phyloP scores from a whole-genome alignment of 2,329 filamentous ascomycete species.

The Cladorrhinum sp. region DNA sequence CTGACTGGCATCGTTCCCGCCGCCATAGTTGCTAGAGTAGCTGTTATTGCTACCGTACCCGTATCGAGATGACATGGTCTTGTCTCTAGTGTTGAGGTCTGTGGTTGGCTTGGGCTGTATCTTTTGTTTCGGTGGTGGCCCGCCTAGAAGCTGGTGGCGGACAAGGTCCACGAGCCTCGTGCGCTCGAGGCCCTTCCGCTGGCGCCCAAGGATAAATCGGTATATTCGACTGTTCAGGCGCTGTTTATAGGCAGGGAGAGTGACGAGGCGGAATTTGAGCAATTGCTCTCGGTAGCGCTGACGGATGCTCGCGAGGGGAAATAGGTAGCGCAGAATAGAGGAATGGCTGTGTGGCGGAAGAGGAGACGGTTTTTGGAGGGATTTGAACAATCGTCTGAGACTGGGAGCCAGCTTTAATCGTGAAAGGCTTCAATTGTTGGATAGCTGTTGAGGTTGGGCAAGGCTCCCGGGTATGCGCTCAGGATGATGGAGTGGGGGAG shows the following conservation, averaged over 20 bases:
- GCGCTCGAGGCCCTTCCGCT: conserved; percentile 52
- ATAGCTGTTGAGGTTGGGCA: not conserved
- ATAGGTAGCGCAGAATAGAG: conserved; percentile 62
- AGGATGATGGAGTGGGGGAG: not conserved
- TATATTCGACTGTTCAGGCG: conserved; percentile 75
- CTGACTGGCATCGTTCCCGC: conserved; percentile 3
- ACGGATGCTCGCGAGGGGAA: conserved; percentile 57
- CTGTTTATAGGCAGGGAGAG: conserved; percentile 67
- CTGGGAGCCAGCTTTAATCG: conserved; percentile 3
- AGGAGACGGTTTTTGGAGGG: conserved; percentile 42
- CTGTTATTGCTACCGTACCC: not conserved
- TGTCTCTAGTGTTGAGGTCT: conserved; percentile 20
- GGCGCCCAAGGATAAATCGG: conserved; percentile 64
- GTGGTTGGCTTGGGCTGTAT: conserved; percentile 9
- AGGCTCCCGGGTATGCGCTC: not conserved
- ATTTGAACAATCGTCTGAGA: conserved; percentile 1
- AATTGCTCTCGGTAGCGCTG: conserved; percentile 64
- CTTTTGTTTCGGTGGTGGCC: conserved; percentile 25
- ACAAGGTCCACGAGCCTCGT: conserved; percentile 45
- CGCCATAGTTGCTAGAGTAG: conserved; percentile 1
- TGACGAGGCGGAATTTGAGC: conserved; percentile 70
- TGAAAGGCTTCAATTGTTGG: not conserved
- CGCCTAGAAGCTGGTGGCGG: conserved; percentile 45
- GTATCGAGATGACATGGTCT: conserved; percentile 19
- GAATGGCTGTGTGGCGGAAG: conserved; percentile 44